Evolutionary conservation across 495 filamentous ascomycete genomes (phyloP).

Genomic region (Pseudoneurospora amorphoporcata): DNA sequence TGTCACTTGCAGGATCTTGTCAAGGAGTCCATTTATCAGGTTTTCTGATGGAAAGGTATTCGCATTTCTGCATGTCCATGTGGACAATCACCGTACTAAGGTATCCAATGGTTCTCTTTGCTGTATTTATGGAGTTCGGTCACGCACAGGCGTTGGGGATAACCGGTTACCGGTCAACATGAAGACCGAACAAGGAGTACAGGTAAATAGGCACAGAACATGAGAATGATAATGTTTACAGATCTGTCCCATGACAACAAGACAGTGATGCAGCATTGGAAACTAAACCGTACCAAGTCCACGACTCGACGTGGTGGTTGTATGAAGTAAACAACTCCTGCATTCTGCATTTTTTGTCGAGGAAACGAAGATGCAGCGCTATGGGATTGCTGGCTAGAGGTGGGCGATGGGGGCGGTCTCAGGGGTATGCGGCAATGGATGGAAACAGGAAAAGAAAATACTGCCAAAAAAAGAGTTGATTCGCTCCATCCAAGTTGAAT

Average conservation of each 20-base stretch:
- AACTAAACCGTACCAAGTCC: neutral
- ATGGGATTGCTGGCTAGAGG: neutral
- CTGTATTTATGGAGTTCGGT: neutral
- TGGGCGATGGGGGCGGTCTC: neutral
- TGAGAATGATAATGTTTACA: neutral
- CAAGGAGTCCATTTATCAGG: neutral
- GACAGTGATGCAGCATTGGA: neutral
- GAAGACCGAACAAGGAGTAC: neutral
- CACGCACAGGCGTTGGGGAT: neutral
- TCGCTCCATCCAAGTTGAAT: no score
- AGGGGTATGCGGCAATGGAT: neutral
- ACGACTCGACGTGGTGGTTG: neutral
- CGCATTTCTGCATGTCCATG: neutral
- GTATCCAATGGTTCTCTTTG: neutral
- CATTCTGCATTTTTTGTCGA: neutral
- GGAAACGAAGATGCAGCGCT: neutral
- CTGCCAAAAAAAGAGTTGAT: no score
- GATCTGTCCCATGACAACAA: neutral
- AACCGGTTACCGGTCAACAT: neutral
- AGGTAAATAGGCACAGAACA: neutral
- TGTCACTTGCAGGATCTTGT: neutral
- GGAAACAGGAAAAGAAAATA: no score
- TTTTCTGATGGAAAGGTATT: neutral
- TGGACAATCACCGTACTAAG: neutral
- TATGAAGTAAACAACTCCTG: neutral